phyloP scores from a whole-genome alignment of 306 rosid species.

The Cucurbita pepo region DNA sequence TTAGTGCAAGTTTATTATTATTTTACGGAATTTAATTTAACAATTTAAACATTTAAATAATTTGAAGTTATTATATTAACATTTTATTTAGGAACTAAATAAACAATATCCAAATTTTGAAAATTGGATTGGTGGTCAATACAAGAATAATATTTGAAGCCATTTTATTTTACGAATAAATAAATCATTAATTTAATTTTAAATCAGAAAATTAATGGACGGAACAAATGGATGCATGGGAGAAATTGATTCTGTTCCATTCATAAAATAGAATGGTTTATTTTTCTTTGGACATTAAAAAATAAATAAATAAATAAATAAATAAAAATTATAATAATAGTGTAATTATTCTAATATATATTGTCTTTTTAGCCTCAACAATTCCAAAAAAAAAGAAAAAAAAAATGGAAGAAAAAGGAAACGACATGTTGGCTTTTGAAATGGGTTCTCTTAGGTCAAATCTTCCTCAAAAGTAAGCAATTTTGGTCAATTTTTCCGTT shows the following conservation, averaged over 20 bases:
- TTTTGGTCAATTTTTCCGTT: neutral
- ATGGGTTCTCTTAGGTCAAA: slow-evolving; percentile 52
- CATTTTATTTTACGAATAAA: neutral
- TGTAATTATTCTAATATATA: neutral
- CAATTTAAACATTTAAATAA: no score
- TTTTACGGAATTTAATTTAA: no score
- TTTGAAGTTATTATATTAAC: no score
- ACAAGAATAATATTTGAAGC: neutral
- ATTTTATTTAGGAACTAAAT: no score
- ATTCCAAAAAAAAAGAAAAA: neutral
- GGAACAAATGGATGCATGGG: neutral
- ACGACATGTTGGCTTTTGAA: slow-evolving; percentile 25
- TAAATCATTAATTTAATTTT: no score
- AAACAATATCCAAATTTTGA: no score
- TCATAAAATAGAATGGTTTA: neutral
- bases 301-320: no score
- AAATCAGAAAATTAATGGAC: neutral
- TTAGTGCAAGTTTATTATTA: no score
- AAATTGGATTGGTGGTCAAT: no score
- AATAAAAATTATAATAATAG: no score
- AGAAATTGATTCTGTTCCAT: slow-evolving; percentile 2
- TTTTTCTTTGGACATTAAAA: no score
- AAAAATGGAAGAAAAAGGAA: slow-evolving; percentile 32
- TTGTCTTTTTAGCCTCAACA: neutral
- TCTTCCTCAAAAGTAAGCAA: slow-evolving; percentile 48